A percentile compares a stretch with the other conserved stretches of the same genome.
Evolutionary conservation across 805 yeast species (phyloP).

Genomic region (Saccharomycopsis malanga): DNA sequence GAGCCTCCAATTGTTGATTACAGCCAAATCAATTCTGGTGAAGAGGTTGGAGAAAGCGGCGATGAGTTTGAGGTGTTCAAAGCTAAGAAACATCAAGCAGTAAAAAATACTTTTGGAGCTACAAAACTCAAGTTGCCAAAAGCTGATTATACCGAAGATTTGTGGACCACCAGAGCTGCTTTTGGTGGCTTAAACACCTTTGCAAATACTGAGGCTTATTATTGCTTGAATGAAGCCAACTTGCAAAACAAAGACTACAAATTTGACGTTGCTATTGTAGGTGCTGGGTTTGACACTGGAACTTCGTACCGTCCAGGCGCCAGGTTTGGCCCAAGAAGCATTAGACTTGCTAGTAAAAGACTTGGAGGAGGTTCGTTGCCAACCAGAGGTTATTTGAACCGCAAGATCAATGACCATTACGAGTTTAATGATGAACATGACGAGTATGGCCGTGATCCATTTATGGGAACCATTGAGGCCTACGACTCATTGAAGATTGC

Average conservation of each 20-base stretch:
- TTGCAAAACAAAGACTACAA: background rate
- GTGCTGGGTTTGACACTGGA: conserved; percentile 82
- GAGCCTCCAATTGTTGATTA: conserved; percentile 7
- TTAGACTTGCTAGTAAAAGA: conserved; percentile 54
- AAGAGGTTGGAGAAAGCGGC: background rate
- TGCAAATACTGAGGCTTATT: background rate
- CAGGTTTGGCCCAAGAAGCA: conserved; percentile 73
- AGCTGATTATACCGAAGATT: conserved; percentile 8
- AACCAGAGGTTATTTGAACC: conserved; percentile 11
- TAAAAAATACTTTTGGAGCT: background rate
- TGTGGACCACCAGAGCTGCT: background rate
- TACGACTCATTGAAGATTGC: conserved; percentile 37
- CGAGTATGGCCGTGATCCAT: conserved; percentile 25
- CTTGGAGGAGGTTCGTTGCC: conserved; percentile 22
- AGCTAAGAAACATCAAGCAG: background rate
- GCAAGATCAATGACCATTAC: background rate
- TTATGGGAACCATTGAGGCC: conserved; percentile 33
- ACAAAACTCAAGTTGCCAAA: conserved; percentile 21
- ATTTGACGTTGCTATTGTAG: conserved; percentile 68
- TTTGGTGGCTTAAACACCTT: conserved; percentile 13
- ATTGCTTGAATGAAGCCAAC: conserved; percentile 4
- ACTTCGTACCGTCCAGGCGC: conserved; percentile 76
- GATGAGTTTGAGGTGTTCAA: background rate
- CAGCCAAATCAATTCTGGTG: background rate
- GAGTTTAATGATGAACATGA: background rate